These are phyloP conservation scores for Candida mesenterica DNA, from an alignment of 1,139 yeast species.

Conservation along the genomic window DNA sequence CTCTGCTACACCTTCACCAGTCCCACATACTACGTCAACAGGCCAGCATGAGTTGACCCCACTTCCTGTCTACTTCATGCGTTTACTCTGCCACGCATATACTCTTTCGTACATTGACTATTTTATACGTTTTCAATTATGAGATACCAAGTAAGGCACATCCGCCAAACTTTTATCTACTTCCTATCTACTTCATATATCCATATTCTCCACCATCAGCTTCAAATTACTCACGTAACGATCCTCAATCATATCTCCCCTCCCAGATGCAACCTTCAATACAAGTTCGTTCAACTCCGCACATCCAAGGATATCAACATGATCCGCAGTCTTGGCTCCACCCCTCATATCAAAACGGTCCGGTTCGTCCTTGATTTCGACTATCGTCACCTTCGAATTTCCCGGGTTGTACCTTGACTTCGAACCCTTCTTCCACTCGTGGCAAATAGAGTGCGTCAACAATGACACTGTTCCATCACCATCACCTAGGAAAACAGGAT, in stretches of 20 bases:
- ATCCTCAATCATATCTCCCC: conserved; percentile 64
- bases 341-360: conserved; percentile 93
- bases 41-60: too few species aligned
- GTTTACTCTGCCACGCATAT: too few species aligned
- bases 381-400: conserved; percentile 65
- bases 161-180: too few species aligned
- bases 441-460: conserved; percentile 74
- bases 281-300: conserved; percentile 87
- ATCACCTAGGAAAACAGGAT: conserved; percentile 77
- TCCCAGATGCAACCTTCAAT: conserved; percentile 78
- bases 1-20: too few species aligned
- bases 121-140: too few species aligned
- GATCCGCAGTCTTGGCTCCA: conserved; percentile 97
- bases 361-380: conserved; percentile 92
- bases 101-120: too few species aligned
- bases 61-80: too few species aligned
- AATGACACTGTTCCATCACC: conserved; percentile 96
- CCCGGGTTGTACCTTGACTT: conserved; percentile 80
- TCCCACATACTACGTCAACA: too few species aligned
- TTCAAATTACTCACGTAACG: conserved; percentile 58
- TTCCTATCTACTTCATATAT: conserved; percentile 14
- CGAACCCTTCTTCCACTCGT: conserved; percentile 75
- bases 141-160: too few species aligned
- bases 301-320: conserved; percentile 92
- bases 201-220: conserved; percentile 53